Conservation (phyloP, 345 rosid species). For the Heritiera fomes region DNA sequence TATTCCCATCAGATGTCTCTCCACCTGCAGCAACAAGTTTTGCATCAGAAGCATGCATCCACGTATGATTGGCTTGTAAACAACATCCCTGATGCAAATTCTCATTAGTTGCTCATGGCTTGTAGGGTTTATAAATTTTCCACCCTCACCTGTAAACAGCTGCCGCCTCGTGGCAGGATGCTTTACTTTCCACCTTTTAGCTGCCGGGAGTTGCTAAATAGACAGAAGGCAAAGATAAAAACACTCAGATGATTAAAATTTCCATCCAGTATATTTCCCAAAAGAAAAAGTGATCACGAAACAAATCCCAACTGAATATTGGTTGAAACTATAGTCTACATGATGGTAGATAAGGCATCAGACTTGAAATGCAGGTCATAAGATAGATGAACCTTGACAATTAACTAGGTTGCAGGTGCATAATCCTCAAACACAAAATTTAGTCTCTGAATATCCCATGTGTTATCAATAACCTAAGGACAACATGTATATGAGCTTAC, state of each 20-base stretch:
- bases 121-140: constrained; percentile 2
- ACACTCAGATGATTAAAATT: background rate
- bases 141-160: constrained; percentile 7
- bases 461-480: background rate
- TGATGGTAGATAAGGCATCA: background rate
- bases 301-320: background rate
- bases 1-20: constrained; percentile 32
- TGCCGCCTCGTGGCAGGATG: constrained; percentile 2
- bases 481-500: background rate
- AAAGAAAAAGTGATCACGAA: background rate
- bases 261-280: background rate
- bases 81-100: background rate
- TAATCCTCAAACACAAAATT: background rate
- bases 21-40: constrained; percentile 33
- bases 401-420: background rate
- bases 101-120: background rate
- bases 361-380: background rate
- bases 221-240: background rate
- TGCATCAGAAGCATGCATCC: constrained; percentile 21
- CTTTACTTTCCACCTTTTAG: constrained; percentile 17
- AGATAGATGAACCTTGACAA: background rate
- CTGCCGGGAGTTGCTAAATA: constrained; percentile 14
- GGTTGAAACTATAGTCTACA: background rate
- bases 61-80: background rate
- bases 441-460: background rate